Base-by-base conservation (phyloP, 2,329 filamentous ascomycete species). In the Coniochaeta hoffmannii region DNA sequence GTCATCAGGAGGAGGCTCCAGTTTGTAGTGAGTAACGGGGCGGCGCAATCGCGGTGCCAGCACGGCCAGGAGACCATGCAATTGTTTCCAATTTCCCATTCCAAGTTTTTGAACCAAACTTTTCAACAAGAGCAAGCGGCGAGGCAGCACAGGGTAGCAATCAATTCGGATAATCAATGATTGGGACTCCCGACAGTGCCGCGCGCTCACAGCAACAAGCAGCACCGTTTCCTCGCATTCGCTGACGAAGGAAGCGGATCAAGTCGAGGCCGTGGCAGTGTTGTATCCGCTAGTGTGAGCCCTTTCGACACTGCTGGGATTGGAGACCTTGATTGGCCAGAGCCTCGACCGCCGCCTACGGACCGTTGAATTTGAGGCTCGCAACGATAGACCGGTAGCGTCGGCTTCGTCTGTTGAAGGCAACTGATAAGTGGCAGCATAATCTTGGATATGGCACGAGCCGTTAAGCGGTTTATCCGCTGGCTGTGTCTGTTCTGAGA, bases 51-150 rank as follows among this genome's bases (percentile, higher is more conserved):
- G 34, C 15, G 34, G 34, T 36, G 9, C 22, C 22, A 28, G 41
- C 11, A n/a, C n/a, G n/a, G n/a, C n/a, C n/a, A n/a, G n/a, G n/a
- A n/a, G n/a, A n/a, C 24, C 41, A 46, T 46, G 41, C 41, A 46
- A 46, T 19, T 46, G 22, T 50, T 46, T 15, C 49, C 49, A 50
- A 50, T 50, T 50, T 50, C 49, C 49, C 49, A 50, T 34, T 50
- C 49, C 49, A 50, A 50, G 49, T 50, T 50, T 50, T 22, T 34
- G 26, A n/a, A 46, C 41, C 41, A 28, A 46, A 46, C 14, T 28
- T 46, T 28, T 22, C 19, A 46, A 41, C 17, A 41, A 8, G 17
- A 41, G 36, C 36, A n/a, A n/a, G n/a, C n/a, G n/a, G n/a, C n/a
- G n/a, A n/a, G 17, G 19, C n/a, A n/a, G 41, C 41, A 46, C 41